Evolutionary conservation across 2,329 filamentous ascomycete species (phyloP).

Genomic region (Cladosporium oxysporum): DNA sequence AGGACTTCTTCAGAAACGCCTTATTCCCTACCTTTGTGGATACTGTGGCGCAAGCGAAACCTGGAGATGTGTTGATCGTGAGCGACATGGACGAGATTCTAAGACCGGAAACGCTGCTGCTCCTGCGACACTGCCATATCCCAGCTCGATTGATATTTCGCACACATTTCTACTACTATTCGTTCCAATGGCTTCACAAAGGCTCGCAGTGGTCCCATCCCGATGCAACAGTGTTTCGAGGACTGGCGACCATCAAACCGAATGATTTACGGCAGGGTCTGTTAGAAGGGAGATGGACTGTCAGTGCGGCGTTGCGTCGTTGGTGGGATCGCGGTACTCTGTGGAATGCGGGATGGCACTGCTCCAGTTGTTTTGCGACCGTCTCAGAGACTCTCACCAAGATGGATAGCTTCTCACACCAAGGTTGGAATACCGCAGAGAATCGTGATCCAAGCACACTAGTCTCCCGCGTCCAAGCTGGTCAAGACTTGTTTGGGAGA

Average conservation of each 20-base stretch:
- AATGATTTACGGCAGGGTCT: slow-evolving; percentile 56
- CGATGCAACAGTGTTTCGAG: slow-evolving; percentile 59
- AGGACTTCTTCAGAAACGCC: slow-evolving; percentile 17
- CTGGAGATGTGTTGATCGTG: slow-evolving; percentile 16
- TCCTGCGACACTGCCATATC: slow-evolving; percentile 14
- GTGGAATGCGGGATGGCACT: slow-evolving; percentile 61
- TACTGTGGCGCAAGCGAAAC: slow-evolving; percentile 42
- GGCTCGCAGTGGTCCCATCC: slow-evolving; percentile 57
- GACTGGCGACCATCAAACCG: slow-evolving; percentile 53
- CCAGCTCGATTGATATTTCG: slow-evolving; percentile 13
- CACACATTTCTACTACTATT: slow-evolving; percentile 19
- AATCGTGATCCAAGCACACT: slow-evolving; percentile 55
- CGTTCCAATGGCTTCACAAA: slow-evolving; percentile 23
- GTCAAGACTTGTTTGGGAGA: slow-evolving; percentile 59
- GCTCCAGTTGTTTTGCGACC: slow-evolving; percentile 61
- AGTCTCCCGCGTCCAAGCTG: slow-evolving; percentile 54
- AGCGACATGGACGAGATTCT: slow-evolving; percentile 22
- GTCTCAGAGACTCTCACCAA: slow-evolving; percentile 58
- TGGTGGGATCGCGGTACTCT: slow-evolving; percentile 41
- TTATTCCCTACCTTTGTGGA: slow-evolving; percentile 49
- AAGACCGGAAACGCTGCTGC: slow-evolving; percentile 7
- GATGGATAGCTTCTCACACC: slow-evolving; percentile 59
- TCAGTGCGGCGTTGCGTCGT: slow-evolving; percentile 31
- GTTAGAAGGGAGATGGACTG: slow-evolving; percentile 39
- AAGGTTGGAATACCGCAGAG: slow-evolving; percentile 59